Evolutionary conservation across 257 asterid species (phyloP).

Genomic region (Scutellaria barbata): DNA sequence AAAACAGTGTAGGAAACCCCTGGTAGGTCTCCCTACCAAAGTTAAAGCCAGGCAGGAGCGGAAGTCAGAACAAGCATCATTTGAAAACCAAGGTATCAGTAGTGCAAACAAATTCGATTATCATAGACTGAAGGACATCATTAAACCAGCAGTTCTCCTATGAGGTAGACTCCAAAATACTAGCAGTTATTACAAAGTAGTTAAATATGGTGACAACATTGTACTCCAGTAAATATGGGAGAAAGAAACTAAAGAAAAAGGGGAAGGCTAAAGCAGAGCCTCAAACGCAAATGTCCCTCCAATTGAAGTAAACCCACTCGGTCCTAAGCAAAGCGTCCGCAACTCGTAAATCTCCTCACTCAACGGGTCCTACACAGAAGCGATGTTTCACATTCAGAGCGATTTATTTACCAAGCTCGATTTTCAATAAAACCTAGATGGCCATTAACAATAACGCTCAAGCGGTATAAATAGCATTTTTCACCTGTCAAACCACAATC

Average conservation of each 20-base stretch:
- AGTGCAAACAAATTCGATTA: slow-evolving; percentile 19
- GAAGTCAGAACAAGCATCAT: slow-evolving; percentile 18
- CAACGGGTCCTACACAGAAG: slow-evolving; percentile 63
- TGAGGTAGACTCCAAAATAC: slow-evolving; percentile 32
- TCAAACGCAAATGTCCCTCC: slow-evolving; percentile 30
- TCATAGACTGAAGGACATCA: slow-evolving; percentile 21
- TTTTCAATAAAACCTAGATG: slow-evolving; percentile 39
- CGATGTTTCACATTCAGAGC: slow-evolving; percentile 53
- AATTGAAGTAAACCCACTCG: slow-evolving; percentile 37
- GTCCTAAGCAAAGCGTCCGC: slow-evolving; percentile 42
- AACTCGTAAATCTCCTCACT: slow-evolving; percentile 38
- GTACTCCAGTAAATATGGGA: slow-evolving; percentile 28
- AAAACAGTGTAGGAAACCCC: slow-evolving; percentile 12
- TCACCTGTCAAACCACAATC: slow-evolving; percentile 62
- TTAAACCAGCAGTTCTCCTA: slow-evolving; percentile 27
- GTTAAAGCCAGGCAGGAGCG: slow-evolving; percentile 3
- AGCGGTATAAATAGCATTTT: slow-evolving; percentile 47
- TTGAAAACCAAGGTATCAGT: slow-evolving; percentile 23
- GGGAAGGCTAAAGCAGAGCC: slow-evolving; percentile 32
- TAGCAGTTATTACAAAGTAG: slow-evolving; percentile 37
- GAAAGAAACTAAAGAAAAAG: slow-evolving; percentile 25
- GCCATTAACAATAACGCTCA: slow-evolving; percentile 41
- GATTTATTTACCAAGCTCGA: slow-evolving; percentile 29
- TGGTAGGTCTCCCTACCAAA: slow-evolving; percentile 22
- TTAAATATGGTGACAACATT: slow-evolving; percentile 32